These are phyloP conservation scores for Moniliella sp. DNA, from an alignment of 1,284 basidiomycete genomes.

Conservation along the genomic window DNA sequence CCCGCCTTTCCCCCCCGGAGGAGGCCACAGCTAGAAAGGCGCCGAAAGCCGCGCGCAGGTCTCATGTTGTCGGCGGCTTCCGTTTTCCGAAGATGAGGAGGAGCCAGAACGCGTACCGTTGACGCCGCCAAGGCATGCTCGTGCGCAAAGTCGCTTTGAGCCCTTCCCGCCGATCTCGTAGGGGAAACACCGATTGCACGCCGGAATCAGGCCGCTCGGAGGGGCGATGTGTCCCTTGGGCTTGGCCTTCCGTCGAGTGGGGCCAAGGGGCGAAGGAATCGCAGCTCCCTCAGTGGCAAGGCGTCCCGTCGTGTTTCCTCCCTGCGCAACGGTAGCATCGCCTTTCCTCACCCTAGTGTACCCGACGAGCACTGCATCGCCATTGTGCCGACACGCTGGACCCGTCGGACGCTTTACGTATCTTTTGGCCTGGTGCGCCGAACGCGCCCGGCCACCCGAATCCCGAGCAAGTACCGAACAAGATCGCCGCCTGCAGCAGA, in stretches of 20 bases:
- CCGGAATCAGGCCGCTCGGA: neutral
- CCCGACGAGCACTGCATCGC: neutral
- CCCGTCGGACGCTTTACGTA: neutral
- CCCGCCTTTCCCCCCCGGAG: too few species aligned
- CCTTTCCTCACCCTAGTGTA: neutral
- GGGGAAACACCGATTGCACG: neutral
- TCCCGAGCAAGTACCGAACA: too few species aligned
- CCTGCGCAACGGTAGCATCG: neutral
- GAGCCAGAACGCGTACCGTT: too few species aligned
- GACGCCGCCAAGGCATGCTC: too few species aligned
- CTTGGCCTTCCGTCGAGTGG: neutral
- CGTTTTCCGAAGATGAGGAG: too few species aligned
- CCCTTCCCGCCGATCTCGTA: neutral
- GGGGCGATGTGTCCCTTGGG: neutral
- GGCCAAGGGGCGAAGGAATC: neutral
- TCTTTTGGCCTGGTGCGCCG: neutral
- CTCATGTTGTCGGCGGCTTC: too few species aligned
- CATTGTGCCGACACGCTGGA: neutral
- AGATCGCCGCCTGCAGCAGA: too few species aligned
- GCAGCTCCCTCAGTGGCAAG: neutral
- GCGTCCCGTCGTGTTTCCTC: neutral
- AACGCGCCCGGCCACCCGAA: neutral
- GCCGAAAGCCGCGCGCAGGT: too few species aligned
- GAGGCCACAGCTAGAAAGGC: too few species aligned
- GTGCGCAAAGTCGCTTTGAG: too few species aligned